Conservation (phyloP, 176 grass and related monocot genomes). For the Poa pratensis region DNA sequence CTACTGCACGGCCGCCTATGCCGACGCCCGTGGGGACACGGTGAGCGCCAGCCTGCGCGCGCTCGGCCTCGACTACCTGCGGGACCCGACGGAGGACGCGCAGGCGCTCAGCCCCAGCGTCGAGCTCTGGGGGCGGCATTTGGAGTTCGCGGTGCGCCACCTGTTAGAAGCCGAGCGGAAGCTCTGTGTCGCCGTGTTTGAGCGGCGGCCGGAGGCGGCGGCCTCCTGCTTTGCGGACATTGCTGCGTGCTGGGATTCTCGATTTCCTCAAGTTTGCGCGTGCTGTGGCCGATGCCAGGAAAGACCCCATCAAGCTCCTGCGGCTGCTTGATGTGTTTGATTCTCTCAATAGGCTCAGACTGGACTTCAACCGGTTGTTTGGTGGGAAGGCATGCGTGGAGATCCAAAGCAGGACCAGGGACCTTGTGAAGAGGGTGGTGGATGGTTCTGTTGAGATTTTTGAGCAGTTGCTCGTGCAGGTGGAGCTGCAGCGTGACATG, state of each 20-base stretch:
- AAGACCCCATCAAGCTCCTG: slow-evolving; percentile 84
- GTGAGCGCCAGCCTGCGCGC: slow-evolving; percentile 65
- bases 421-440: slow-evolving; percentile 80
- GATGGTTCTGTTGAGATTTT: slow-evolving; percentile 77
- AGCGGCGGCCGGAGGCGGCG: slow-evolving; percentile 34
- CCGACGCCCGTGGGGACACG: slow-evolving; percentile 57
- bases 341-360: slow-evolving; percentile 61
- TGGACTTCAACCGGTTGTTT: slow-evolving; percentile 76
- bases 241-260: slow-evolving; percentile 62
- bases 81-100: slow-evolving; percentile 53
- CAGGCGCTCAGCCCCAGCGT: slow-evolving; percentile 61
- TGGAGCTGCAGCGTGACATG: slow-evolving; percentile 71
- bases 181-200: slow-evolving; percentile 64
- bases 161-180: slow-evolving; percentile 63
- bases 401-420: slow-evolving; percentile 68
- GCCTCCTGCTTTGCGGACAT: slow-evolving; percentile 66
- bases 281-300: slow-evolving; percentile 56
- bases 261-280: slow-evolving; percentile 69
- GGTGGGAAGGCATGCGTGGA: slow-evolving; percentile 72
- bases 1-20: slow-evolving; percentile 36
- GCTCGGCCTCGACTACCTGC: slow-evolving; percentile 66
- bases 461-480: slow-evolving; percentile 70
- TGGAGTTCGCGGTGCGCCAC: slow-evolving; percentile 73
- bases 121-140: slow-evolving; percentile 60
- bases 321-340: slow-evolving; percentile 73